Base-by-base conservation (phyloP, 441 rosid species). In the Erodium trifolium region DNA sequence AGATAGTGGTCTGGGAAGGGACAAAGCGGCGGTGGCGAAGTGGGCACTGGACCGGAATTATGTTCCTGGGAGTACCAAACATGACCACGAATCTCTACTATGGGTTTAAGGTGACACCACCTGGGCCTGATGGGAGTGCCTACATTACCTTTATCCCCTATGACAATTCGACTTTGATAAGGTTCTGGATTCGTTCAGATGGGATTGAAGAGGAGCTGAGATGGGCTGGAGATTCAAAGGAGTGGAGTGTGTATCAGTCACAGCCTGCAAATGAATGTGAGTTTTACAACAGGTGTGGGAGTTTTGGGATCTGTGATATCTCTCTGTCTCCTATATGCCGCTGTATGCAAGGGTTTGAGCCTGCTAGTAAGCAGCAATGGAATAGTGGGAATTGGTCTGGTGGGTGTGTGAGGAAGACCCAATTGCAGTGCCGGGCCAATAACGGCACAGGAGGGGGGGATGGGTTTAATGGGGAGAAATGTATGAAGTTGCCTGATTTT, bases 401-500 rank as follows among this genome's bases (percentile, higher is more conserved):
- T 23, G 99, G 99, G n/a, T 93, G 97, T 75, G 73, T 67, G 10
- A 84, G 91, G 78, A 85, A 79, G 60, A 68, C 79, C 0, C 34
- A 64, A 0, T 73, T 89, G 77, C 78, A 79, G 67, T 91, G 97
- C 78, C 78, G 65, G 78, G 78, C 80, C 77, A 87, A 83, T 37
- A 14, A 14, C 27, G 79, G 73, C 31, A 35, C 14, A 45, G 74
- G 74, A 29, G 77, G 73, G 10, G 71, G 68, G 3, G 97, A 91
- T 73, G 83, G 80, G 39, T 91, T 89, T 70, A 80, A 73, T 53
- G 67, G 62, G 60, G 8, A 87, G 8, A 74, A 65, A 34, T 16
- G 77, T 31, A 59, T 78, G 75, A 91, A 93, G 80, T 73, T 93
- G 75, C 97, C 99, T 0, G 96, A 93, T 85, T 89, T 82, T n/a